phyloP scores from a whole-genome alignment of 805 yeast species.

The Dipodascopsis uninucleata region DNA sequence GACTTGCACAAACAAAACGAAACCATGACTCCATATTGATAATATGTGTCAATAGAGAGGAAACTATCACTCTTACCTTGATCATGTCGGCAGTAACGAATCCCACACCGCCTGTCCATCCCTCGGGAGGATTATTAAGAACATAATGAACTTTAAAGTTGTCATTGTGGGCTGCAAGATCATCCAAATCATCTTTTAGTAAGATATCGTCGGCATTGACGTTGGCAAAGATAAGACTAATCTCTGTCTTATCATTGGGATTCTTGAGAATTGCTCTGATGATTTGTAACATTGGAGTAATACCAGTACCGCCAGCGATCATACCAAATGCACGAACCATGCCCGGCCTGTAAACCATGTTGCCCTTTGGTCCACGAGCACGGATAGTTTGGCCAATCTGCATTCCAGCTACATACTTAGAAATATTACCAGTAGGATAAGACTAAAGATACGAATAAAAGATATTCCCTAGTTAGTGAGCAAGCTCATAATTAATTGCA shows the following conservation, averaged over 20 bases:
- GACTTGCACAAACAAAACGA: background rate
- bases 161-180: conserved; percentile 45
- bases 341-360: conserved; percentile 76
- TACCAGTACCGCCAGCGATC: conserved; percentile 97
- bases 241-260: conserved; percentile 74
- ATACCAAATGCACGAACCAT: conserved; percentile 70
- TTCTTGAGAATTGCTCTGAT: conserved; percentile 74
- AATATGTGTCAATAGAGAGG: too few species aligned
- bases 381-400: conserved; percentile 74
- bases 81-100: conserved; percentile 91
- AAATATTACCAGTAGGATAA: conserved; percentile 80
- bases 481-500: background rate
- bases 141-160: conserved; percentile 64
- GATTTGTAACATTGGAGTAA: conserved; percentile 85
- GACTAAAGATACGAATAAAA: conserved; percentile 37
- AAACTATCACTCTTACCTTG: too few species aligned
- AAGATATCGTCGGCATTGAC: conserved; percentile 76
- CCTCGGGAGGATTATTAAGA: conserved; percentile 63
- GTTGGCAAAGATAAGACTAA: conserved; percentile 75
- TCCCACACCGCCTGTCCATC: conserved; percentile 77
- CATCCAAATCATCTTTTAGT: conserved; percentile 74
- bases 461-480: too few species aligned
- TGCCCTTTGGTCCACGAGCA: conserved; percentile 85
- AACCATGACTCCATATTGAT: background rate
- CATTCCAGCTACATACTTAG: conserved; percentile 66